Base-by-base conservation (phyloP, 2,329 filamentous ascomycete species). In the Orbilia blumenaviensis region DNA sequence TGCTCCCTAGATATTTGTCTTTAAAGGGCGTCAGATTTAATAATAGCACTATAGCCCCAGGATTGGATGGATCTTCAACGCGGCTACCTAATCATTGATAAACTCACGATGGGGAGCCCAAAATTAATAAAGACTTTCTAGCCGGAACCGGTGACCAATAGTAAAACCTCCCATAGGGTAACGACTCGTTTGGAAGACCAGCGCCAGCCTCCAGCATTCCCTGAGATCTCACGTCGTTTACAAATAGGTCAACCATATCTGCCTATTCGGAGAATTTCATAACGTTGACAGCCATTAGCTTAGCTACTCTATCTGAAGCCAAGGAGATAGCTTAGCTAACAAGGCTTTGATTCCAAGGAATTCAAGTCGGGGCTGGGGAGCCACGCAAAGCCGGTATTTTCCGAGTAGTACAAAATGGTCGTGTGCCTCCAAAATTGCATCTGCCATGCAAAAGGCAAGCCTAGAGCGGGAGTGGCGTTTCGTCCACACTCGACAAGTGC, bases 401-500 rank as follows among this genome's bases (percentile, higher is more conserved):
- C 67, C 67, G 67, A 72, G 48, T 61, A 44, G 63, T 27, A 54
- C 63, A 23, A 36, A 58, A 12, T 52, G 61, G 42, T 38, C 42
- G 42, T 41, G 62, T 56, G 62, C 50, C 44, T 56, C 44, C 56
- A 27, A 61, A 42, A 68, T 68, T 61, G 66, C 56, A 44, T 69
- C 66, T 62, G 29, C 66, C 54, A 54, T 63, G 66, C 34, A 52
- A 34, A 66, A 48, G n/a, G 21, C 14, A 46, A 41, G 32, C 14
- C 27, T 36, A 18, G 52, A 38, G 44, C 66, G 67, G 71, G 46
- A 48, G 71, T 75, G 71, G 71, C 71, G 69, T 66, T 54, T 34
- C 60, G 27, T 52, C 67, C 67, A 50, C 36, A 48, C 46, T 46
- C 16, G 63, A 63, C 71, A 75, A 27, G 71, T 75, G 56, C 48